Evolutionary conservation across 2,329 filamentous ascomycete genomes (phyloP).

Genomic region (Magnaporthiopsis rhizophila): DNA sequence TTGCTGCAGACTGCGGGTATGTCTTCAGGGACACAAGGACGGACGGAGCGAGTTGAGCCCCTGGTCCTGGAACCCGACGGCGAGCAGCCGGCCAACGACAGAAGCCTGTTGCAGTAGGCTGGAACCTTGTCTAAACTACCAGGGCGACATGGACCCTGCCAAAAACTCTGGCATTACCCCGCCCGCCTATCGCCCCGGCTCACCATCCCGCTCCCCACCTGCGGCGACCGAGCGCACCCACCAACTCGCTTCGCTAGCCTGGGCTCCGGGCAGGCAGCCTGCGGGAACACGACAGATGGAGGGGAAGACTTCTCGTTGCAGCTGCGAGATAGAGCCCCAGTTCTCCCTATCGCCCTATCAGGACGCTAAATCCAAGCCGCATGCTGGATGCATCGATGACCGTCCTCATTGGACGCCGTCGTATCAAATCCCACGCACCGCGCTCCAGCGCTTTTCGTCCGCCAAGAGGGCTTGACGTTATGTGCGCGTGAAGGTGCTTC

Average conservation of each 20-base stretch:
- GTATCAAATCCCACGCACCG: constrained; percentile 19
- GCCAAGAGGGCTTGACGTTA: neutral
- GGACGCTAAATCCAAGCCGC: constrained; percentile 13
- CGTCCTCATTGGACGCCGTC: constrained; percentile 18
- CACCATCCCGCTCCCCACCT: neutral
- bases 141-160: neutral
- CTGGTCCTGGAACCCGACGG: neutral
- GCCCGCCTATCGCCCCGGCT: neutral
- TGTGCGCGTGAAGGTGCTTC: neutral
- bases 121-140: neutral
- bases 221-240: neutral
- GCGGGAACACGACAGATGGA: neutral
- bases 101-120: neutral
- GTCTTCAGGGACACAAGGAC: neutral
- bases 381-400: constrained; percentile 17
- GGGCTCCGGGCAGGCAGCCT: neutral
- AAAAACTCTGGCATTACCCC: neutral
- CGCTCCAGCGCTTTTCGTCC: neutral
- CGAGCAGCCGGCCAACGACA: neutral
- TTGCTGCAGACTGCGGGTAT: neutral
- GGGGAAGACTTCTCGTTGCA: neutral
- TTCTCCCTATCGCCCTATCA: constrained; percentile 15
- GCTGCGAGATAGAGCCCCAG: neutral
- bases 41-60: neutral
- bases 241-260: neutral